phyloP scores from a whole-genome alignment of 2,329 filamentous ascomycete species.

The Lachnellula arida region DNA sequence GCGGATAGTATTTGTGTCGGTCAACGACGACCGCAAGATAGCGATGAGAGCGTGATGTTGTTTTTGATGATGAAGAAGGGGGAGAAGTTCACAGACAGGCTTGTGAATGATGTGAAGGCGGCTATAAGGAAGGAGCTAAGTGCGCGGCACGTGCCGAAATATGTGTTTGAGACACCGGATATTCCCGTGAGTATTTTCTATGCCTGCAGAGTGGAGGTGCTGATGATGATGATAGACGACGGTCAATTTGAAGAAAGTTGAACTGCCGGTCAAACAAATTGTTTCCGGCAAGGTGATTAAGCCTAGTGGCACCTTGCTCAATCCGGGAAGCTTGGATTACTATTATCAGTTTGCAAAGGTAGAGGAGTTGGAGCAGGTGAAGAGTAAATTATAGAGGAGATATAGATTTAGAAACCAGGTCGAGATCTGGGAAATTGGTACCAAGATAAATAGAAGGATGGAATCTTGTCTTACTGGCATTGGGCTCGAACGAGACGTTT shows the following conservation, averaged over 20 bases:
- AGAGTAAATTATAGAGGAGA: conserved; percentile 43
- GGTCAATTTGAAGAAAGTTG: conserved; percentile 81
- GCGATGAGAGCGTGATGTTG: conserved; percentile 54
- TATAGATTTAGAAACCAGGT: no score
- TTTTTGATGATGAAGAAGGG: conserved; percentile 59
- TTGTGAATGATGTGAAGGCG: conserved; percentile 57
- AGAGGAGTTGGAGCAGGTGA: conserved; percentile 50
- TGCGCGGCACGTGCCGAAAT: conserved; percentile 71
- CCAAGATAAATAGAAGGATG: no score
- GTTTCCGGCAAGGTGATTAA: conserved; percentile 70
- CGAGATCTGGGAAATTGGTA: no score
- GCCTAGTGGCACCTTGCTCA: conserved; percentile 70
- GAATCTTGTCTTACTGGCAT: no score
- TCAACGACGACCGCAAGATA: conserved; percentile 59
- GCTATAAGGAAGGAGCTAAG: conserved; percentile 63
- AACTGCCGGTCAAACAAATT: conserved; percentile 79
- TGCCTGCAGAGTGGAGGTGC: not conserved
- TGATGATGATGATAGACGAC: conserved; percentile 53
- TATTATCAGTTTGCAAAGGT: conserved; percentile 76
- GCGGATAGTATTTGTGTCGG: conserved; percentile 76
- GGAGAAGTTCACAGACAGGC: conserved; percentile 43
- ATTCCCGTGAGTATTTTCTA: conserved; percentile 60
- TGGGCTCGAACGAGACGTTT: no score
- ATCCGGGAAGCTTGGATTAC: conserved; percentile 69
- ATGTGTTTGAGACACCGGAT: conserved; percentile 73